Evolutionary conservation across 768 basidiomycete genomes (phyloP).

Genomic region (Lactifluus subvellereus): DNA sequence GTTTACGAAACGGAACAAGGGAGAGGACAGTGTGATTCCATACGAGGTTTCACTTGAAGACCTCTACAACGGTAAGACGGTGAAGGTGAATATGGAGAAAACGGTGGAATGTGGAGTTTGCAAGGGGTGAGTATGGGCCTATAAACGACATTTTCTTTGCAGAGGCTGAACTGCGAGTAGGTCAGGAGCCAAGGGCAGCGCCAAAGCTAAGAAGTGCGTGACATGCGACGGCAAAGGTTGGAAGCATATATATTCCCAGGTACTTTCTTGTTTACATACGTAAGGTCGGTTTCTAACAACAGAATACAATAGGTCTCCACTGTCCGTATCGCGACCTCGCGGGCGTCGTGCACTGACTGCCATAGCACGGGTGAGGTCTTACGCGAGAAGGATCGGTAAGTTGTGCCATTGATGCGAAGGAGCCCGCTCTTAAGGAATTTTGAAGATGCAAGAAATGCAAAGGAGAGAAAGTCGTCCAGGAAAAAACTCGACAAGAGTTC

Average conservation of each 20-base stretch:
- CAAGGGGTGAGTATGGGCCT: conserved; percentile 55
- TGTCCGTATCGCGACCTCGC: conserved; percentile 44
- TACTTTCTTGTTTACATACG: conserved; percentile 22
- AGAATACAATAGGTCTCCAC: conserved; percentile 37
- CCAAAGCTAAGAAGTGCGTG: conserved; percentile 79
- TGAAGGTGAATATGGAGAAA: conserved; percentile 86
- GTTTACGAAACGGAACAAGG: conserved; percentile 44
- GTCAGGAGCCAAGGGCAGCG: conserved; percentile 73
- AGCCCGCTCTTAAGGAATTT: conserved; percentile 12
- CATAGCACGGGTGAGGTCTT: conserved; percentile 62
- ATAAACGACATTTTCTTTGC: conserved; percentile 11
- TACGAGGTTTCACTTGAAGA: conserved; percentile 90
- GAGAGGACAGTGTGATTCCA: conserved; percentile 67
- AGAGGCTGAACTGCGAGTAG: conserved; percentile 37
- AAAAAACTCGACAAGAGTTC: conserved; percentile 87
- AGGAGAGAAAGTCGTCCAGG: conserved; percentile 73
- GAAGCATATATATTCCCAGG: conserved; percentile 54
- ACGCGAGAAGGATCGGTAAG: conserved; percentile 78
- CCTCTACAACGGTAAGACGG: conserved; percentile 83
- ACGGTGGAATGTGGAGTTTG: conserved; percentile 73
- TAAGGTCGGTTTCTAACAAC: background rate
- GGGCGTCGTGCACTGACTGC: conserved; percentile 63
- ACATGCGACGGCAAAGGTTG: conserved; percentile 83
- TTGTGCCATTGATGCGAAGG: background rate
- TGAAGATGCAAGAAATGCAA: conserved; percentile 93